These are phyloP conservation scores for Saxophila tyrrhenica DNA, from an alignment of 495 filamentous ascomycete species.

Conservation along the genomic window DNA sequence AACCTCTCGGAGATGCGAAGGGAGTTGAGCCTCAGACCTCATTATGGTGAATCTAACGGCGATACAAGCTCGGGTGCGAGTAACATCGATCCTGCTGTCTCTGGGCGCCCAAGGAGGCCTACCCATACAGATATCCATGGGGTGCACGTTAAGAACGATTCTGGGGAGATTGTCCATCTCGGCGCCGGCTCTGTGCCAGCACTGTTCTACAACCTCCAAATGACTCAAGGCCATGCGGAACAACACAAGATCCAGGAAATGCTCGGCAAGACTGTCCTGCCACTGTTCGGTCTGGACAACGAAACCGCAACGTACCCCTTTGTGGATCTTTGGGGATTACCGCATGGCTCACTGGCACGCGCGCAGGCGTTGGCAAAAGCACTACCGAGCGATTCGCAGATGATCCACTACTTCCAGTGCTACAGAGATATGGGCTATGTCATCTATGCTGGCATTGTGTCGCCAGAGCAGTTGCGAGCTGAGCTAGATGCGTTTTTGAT, in stretches of 20 bases:
- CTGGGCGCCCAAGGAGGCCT: background rate
- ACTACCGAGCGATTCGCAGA: slow-evolving; percentile 56
- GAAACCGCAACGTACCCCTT: slow-evolving; percentile 74
- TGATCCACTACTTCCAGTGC: slow-evolving; percentile 54
- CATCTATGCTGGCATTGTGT: slow-evolving; percentile 67
- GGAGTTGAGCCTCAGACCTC: slow-evolving; percentile 22
- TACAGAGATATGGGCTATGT: slow-evolving; percentile 70
- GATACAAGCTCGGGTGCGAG: slow-evolving; percentile 20
- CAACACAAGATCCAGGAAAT: slow-evolving; percentile 34
- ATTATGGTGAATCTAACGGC: slow-evolving; percentile 7
- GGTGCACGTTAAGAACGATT: slow-evolving; percentile 42
- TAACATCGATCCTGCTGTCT: slow-evolving; percentile 5
- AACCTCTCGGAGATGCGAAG: slow-evolving; percentile 26
- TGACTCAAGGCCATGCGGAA: slow-evolving; percentile 34
- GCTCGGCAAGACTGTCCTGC: slow-evolving; percentile 65
- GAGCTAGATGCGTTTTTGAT: slow-evolving; percentile 56
- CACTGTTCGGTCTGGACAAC: slow-evolving; percentile 71
- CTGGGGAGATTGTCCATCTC: slow-evolving; percentile 42
- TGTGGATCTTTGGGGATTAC: slow-evolving; percentile 47
- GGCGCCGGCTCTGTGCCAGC: slow-evolving; percentile 49
- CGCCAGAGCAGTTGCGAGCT: slow-evolving; percentile 54
- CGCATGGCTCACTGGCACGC: slow-evolving; percentile 57
- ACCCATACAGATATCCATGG: slow-evolving; percentile 26
- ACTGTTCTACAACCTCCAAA: slow-evolving; percentile 53
- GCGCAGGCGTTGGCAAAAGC: slow-evolving; percentile 59